Evolutionary conservation across 257 asterid genomes (phyloP), one percentile per base, ranked within the genome.

Genomic region (Prunella vulgaris): DNA sequence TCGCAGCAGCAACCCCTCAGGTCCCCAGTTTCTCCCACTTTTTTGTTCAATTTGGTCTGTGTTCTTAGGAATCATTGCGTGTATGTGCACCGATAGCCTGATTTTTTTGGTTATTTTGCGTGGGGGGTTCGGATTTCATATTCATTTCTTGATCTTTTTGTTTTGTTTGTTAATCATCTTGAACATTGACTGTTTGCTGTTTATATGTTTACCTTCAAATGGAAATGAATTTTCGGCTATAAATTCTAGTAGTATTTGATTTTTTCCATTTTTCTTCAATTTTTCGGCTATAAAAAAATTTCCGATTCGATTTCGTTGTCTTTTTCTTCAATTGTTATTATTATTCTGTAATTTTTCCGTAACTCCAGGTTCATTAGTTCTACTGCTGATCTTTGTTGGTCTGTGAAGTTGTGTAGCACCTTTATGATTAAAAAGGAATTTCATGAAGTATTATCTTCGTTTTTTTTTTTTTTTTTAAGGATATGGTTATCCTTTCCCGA

Each of bases 1-100:
- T 64, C 80, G 65, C n/a, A n/a, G n/a, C n/a, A 52, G 28, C 81
- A 69, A 10, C 81, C 77, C 21, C 79, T 69, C 80, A 86, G 97
- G 97, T 88, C 51, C 64, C 48, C 68, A 22, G n/a, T 61, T 53
- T 25, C 18, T 46, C 48, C 68, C 30, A 10, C 17, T 66, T 42
- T 62, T 33, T 18, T 40, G n/a, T 69, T 54, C 65, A 48, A 53
- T 65, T 56, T 56, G 20, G 33, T 42, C 49, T 61, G 7, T 32
- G 3, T 3, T 60, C 20, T 52, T 18, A 12, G 44, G 13, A 5
- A 7, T 66, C 2, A 5, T 27, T 13, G 10, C 30, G 5, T 61
- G 7, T 35, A 27, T 53, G 61, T 28, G 51, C 12, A n/a, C 28
- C 48, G 24, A 24, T 32, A 25, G 25, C 67, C 63, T 44, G 69